These are phyloP conservation scores for Dioscorea alata DNA, from an alignment of 106 monocot species.

Conservation along the genomic window DNA sequence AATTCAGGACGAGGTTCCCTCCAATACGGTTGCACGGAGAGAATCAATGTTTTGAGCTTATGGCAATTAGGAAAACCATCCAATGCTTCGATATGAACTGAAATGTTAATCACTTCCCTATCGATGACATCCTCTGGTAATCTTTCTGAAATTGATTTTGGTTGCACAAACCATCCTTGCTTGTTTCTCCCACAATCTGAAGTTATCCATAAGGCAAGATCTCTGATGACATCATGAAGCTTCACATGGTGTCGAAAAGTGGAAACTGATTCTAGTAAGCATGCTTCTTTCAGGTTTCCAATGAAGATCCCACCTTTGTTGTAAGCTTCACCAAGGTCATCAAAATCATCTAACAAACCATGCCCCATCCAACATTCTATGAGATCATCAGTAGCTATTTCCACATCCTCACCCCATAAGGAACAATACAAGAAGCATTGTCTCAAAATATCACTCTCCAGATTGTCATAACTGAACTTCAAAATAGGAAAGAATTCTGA, in stretches of 20 bases:
- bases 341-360: neutral
- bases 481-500: neutral
- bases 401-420: slow-evolving; percentile 4
- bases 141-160: neutral
- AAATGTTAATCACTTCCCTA: neutral
- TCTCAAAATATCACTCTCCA: neutral
- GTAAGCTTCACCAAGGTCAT: neutral
- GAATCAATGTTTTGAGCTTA: too few species aligned
- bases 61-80: neutral
- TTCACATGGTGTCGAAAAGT: too few species aligned
- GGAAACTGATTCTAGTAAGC: slow-evolving; percentile 13
- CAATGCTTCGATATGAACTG: neutral
- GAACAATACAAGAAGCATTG: neutral
- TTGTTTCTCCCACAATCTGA: neutral
- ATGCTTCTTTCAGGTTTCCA: neutral
- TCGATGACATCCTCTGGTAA: neutral
- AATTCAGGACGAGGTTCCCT: neutral
- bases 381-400: neutral
- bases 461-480: slow-evolving; percentile 23
- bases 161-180: neutral
- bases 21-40: too few species aligned
- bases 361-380: slow-evolving; percentile 21
- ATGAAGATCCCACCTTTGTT: neutral
- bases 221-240: slow-evolving; percentile 14
- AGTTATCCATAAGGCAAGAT: neutral